A percentile compares a stretch with the other conserved stretches of the same genome.
phyloP scores from a whole-genome alignment of 2,329 filamentous ascomycete species.

The Trichoderma sp. region DNA sequence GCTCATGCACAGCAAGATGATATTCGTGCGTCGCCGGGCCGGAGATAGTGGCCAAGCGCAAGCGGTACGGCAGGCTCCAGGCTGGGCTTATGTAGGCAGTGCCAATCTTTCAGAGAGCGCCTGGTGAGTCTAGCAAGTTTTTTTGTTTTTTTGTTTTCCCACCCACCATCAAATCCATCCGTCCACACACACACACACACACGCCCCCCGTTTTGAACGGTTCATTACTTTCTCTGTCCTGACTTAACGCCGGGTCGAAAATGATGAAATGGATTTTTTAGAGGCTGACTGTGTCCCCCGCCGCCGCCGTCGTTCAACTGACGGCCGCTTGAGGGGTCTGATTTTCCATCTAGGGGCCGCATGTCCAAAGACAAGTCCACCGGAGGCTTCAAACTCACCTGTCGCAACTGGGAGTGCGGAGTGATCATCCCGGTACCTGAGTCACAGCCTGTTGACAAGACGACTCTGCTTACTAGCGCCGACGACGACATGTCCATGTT shows the following conservation, averaged over 20 bases:
- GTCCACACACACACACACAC: background rate
- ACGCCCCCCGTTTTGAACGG: background rate
- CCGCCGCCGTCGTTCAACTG: constrained; percentile 29
- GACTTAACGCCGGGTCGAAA: constrained; percentile 16
- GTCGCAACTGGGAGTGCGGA: constrained; percentile 95
- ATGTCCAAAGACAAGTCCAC: constrained; percentile 70
- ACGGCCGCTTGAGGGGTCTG: constrained; percentile 18
- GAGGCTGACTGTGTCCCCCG: constrained; percentile 33
- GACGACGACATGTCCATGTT: constrained; percentile 50
- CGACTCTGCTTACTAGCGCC: constrained; percentile 27
- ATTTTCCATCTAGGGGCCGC: constrained; percentile 64
- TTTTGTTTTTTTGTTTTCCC: background rate
- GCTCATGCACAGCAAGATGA: constrained; percentile 86
- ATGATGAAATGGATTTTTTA: constrained; percentile 6
- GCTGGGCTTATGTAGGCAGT: constrained; percentile 87
- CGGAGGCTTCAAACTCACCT: constrained; percentile 74
- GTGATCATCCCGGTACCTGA: constrained; percentile 68
- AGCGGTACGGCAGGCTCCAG: constrained; percentile 37
- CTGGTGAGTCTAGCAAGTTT: constrained; percentile 62
- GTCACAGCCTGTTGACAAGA: constrained; percentile 30
- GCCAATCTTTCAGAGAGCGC: constrained; percentile 93
- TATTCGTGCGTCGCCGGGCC: constrained; percentile 51
- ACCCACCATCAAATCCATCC: background rate
- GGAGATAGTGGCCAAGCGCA: constrained; percentile 11
- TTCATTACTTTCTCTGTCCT: background rate